Conservation (phyloP, 2,329 filamentous ascomycete genomes). For the Sporothrix pseudoabietina region DNA sequence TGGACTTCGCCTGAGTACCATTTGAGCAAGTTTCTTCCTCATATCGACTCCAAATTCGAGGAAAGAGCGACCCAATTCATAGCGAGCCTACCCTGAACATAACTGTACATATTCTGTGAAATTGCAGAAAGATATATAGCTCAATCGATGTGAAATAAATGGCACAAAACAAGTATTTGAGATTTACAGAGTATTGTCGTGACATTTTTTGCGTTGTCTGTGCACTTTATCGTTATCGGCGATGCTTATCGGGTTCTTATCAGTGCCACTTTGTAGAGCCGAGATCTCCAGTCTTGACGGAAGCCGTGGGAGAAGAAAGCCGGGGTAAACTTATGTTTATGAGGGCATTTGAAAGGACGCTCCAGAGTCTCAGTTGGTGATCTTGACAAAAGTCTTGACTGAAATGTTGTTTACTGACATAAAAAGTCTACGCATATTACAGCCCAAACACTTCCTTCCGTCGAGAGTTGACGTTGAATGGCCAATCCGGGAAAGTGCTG, state of each 20-base stretch:
- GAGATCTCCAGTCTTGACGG: conserved; percentile 10
- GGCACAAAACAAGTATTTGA: neutral
- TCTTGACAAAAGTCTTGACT: neutral
- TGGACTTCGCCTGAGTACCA: neutral
- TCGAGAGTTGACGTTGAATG: neutral
- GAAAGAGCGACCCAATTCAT: neutral
- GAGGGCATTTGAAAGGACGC: neutral
- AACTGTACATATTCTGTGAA: neutral
- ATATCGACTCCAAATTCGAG: neutral
- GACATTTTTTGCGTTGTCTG: neutral
- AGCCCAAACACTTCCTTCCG: neutral
- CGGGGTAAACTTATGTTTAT: neutral
- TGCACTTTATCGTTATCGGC: neutral
- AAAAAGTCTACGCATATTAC: neutral
- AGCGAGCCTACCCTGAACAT: neutral
- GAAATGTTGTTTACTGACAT: neutral
- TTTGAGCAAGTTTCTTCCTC: neutral
- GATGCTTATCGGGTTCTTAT: no score
- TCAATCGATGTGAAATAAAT: neutral
- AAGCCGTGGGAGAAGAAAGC: neutral
- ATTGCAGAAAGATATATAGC: neutral
- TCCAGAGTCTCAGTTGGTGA: neutral
- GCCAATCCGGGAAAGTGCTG: neutral
- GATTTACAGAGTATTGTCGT: no score
- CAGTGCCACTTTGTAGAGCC: neutral